Base-by-base conservation (phyloP, 179 eudicot species). In the Nepenthes alata region DNA sequence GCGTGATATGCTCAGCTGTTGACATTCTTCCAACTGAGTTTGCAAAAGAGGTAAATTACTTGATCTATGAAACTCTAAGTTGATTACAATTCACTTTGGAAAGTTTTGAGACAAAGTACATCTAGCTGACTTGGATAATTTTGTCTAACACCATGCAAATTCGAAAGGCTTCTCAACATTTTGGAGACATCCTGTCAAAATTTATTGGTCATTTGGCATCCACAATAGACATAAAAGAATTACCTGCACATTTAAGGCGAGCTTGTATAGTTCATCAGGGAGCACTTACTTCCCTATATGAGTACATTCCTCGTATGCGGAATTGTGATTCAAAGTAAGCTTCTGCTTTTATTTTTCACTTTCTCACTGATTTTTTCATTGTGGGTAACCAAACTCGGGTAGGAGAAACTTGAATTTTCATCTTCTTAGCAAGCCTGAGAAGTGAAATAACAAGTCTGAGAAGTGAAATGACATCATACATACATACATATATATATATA, bases 1-100 rank as follows among this genome's bases (percentile, higher is more conserved):
- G 98, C 39, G 61, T 93, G 38, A 76, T 93, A 60, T 89, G 90
- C 70, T 76, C 84, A 60, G 90, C 98, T 65, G 95, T 93, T 65
- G 98, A 93, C 77, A 93, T 80, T 70, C 97, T 93, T 64, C 98
- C 98, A 6, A 87, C 98, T 36, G 97, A 93, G 76, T 93, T 93
- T 75, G 96, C 98, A 9, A 89, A 83, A 82, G 98, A 93, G 97
- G 98, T 89, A 62, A 37, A 9, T 38, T 61, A 57, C 66, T 52
- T 13, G 36, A 11, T 44, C 5, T 44, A 7, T 41, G 3, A 6
- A 55, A 55, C 36, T 55, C n/a, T 7, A 10, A 35, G 11, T 55
- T 7, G 25, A 5, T 35, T 55, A 5, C 11, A 3, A 3, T 11
- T 55, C 34, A 34, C 11, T 5, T 54, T 55, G 45, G 8, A 41